These are phyloP conservation scores for Mortierella sp. DNA, from an alignment of 371 early-diverging fungal species.

Conservation along the genomic window DNA sequence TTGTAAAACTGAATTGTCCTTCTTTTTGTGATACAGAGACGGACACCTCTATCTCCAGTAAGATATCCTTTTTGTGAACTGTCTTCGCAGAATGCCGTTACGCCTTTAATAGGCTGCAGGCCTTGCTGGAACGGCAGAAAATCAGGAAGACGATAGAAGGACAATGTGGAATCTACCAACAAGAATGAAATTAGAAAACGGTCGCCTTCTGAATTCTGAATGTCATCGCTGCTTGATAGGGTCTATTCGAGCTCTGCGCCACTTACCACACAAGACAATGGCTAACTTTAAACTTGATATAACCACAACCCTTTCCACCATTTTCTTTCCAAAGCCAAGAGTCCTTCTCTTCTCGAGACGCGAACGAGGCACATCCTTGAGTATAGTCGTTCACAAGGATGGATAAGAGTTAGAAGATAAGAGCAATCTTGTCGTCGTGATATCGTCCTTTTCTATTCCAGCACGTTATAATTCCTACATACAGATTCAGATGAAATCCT, in stretches of 20 bases:
- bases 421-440: neutral
- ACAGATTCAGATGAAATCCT: constrained; percentile 57
- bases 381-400: neutral
- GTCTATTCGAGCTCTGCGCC: too few relatives aligned
- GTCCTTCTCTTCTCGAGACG: constrained; percentile 64
- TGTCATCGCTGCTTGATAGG: neutral
- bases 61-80: constrained; percentile 66
- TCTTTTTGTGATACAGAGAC: constrained; percentile 73
- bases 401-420: neutral
- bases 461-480: neutral
- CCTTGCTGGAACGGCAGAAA: constrained; percentile 66
- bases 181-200: neutral
- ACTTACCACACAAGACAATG: constrained; percentile 75
- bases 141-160: constrained; percentile 75
- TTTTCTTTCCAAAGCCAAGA: constrained; percentile 73
- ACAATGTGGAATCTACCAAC: constrained; percentile 69
- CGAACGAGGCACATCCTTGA: constrained; percentile 58
- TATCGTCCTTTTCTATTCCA: neutral
- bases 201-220: neutral
- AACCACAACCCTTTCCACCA: constrained; percentile 76
- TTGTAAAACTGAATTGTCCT: constrained; percentile 70
- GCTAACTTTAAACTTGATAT: constrained; percentile 80
- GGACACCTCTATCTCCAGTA: constrained; percentile 73
- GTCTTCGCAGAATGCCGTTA: constrained; percentile 76
- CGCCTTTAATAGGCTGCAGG: constrained; percentile 74